Base-by-base conservation (phyloP, 371 early-diverging fungal genomes). In the Hamiltosporidium magnivora region DNA sequence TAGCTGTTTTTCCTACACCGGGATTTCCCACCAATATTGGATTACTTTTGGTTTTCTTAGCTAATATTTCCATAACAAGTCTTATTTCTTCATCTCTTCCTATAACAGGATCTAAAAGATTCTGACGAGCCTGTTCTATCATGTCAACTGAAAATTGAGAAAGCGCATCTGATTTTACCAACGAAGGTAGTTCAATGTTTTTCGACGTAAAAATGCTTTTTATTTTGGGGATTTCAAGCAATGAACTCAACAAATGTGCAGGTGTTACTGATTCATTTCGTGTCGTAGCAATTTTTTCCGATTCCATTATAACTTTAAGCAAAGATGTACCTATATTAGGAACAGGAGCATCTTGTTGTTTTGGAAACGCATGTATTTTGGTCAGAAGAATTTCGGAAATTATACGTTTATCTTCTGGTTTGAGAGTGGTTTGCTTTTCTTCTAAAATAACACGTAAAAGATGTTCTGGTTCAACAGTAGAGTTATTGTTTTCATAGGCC, bases 101-200 rank as follows among this genome's bases (percentile, higher is more conserved):
- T 75, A 90, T 88, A 41, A 90, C 89, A 11, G 89, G 90, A 78
- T 89, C 89, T 36, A 88, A 82, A 60, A 87, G 85, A 55, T 88
- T 89, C 40, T 82, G 80, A 46, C 84, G 75, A 1, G 90, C 90
- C 75, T 86, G 83, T 63, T 85, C 85, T 1, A 89, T 88, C 75
- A 90, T 79, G 69, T 90, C 89, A n/a, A 93, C 85, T 11, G 92
- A 93, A 81, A 94, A 96, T 74, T 96, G 90, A 58, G 84, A 83
- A 12, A 94, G 84, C 11, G 66, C 68, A 42, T 74, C 73, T 0
- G 49, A 49, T 49, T 25, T 25, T 25, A 25, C 25, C 25, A 25
- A 25, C 25, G 25, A 25, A 25, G 25, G 25, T 25, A 25, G 25
- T 25, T 25, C 25, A 25, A 25, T 25, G 25, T 25, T 25, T 25